These are phyloP conservation scores for Scheffersomyces coipomensis DNA, from an alignment of 805 yeast genomes.

Conservation along the genomic window DNA sequence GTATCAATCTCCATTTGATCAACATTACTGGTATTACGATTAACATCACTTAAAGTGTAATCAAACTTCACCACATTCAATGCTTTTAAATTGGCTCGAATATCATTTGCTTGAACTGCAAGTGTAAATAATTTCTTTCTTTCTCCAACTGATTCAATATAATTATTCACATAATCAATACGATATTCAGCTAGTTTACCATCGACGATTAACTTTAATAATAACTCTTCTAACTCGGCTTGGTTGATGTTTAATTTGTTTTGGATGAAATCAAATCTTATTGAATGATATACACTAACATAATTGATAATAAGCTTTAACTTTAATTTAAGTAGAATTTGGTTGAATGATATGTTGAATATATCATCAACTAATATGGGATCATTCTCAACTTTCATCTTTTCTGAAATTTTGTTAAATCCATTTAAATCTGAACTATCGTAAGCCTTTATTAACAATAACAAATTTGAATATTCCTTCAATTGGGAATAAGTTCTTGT, in stretches of 20 bases:
- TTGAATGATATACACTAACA: constrained; percentile 26
- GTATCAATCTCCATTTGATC: constrained; percentile 15
- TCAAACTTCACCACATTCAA: constrained; percentile 13
- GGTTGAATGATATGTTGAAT: constrained; percentile 22
- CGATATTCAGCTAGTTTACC: constrained; percentile 28
- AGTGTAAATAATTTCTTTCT: constrained; percentile 1
- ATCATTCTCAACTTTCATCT: constrained; percentile 19
- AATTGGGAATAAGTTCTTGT: constrained; percentile 49
- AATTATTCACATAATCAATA: constrained; percentile 26
- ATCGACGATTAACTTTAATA: constrained; percentile 24
- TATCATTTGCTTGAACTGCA: constrained; percentile 8
- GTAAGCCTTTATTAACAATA: constrained; percentile 27
- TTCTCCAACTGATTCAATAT: constrained; percentile 11
- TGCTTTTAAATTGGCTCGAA: constrained; percentile 21
- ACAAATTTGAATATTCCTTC: constrained; percentile 26
- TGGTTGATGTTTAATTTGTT: constrained; percentile 16
- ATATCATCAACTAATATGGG: constrained; percentile 28
- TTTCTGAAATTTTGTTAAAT: constrained; percentile 13
- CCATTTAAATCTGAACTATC: constrained; percentile 24
- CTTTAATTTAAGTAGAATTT: constrained; percentile 28
- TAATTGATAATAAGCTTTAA: constrained; percentile 27
- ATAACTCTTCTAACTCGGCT: constrained; percentile 22
- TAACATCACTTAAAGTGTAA: background rate
- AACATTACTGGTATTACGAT: background rate
- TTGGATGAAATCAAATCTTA: constrained; percentile 26